A percentile compares a stretch with the other conserved stretches of the same genome.
phyloP scores from a whole-genome alignment of 2,329 filamentous ascomycete genomes.

The Ophiocordyceps australis region DNA sequence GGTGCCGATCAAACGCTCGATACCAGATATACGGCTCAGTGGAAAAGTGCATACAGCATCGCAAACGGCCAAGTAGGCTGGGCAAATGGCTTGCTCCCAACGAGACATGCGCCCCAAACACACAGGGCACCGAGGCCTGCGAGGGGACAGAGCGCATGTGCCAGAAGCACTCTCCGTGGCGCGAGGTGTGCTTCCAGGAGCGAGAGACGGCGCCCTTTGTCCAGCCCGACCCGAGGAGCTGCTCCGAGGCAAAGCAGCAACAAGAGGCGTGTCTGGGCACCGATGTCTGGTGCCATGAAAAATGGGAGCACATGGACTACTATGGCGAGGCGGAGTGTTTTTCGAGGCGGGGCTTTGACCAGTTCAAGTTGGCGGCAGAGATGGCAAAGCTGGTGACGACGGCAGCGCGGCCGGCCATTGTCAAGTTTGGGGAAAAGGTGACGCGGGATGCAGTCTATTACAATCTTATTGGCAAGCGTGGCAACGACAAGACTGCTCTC shows the following conservation, averaged over 20 bases:
- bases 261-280: background rate
- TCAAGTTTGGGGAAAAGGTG: background rate
- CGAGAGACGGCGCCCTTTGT: background rate
- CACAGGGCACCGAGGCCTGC: background rate
- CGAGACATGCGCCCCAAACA: background rate
- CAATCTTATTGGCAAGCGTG: background rate
- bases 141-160: background rate
- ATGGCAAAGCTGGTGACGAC: background rate
- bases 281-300: conserved; percentile 1
- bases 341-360: background rate
- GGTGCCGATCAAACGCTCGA: background rate
- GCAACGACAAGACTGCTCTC: background rate
- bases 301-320: background rate
- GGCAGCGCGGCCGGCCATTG: background rate
- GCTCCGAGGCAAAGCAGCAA: background rate
- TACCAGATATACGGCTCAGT: background rate
- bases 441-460: background rate
- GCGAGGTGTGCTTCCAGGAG: background rate
- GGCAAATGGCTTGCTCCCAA: background rate
- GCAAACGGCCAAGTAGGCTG: background rate
- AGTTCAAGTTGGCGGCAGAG: background rate
- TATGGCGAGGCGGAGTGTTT: background rate
- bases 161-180: background rate
- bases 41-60: background rate
- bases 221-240: background rate